Conservation (phyloP, 2,329 filamentous ascomycete species). For the Ceratocystis cacaofunesta region DNA sequence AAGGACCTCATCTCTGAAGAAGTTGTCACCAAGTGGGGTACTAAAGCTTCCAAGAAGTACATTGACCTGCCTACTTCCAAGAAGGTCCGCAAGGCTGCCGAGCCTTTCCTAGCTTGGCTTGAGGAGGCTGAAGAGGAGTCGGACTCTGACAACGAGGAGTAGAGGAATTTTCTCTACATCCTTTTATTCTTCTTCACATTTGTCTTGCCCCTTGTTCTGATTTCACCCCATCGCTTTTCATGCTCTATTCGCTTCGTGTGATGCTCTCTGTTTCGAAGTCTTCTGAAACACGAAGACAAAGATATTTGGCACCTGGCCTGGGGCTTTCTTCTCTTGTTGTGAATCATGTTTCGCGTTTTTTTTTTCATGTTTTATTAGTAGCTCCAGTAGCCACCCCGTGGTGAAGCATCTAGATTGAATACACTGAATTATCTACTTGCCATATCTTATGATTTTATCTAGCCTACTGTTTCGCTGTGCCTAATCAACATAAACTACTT, state of each 20-base stretch:
- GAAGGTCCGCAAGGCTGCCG: conserved; percentile 88
- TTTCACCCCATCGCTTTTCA: not conserved
- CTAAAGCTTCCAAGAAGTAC: conserved; percentile 97
- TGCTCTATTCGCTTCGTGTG: not conserved
- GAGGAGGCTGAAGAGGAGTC: conserved; percentile 51
- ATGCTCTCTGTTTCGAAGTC: not conserved
- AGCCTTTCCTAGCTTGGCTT: conserved; percentile 90
- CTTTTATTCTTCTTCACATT: not conserved
- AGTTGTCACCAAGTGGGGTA: conserved; percentile 76
- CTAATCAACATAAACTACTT: too few species aligned
- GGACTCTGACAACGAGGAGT: conserved; percentile 43
- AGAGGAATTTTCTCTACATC: not conserved
- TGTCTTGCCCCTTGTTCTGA: too few species aligned
- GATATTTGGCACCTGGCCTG: not conserved
- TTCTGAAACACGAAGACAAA: conserved; percentile 1
- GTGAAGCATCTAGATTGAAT: not conserved
- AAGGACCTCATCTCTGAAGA: conserved; percentile 81
- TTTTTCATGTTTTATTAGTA: not conserved
- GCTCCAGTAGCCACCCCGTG: not conserved
- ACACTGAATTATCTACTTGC: not conserved
- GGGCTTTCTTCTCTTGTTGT: not conserved
- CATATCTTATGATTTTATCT: not conserved
- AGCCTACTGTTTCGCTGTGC: too few species aligned
- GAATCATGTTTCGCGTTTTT: not conserved
- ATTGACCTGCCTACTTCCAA: conserved; percentile 77